Percentiles rank a stretch among this genome's conserved stretches.
phyloP scores from a whole-genome alignment of 148 eudicot genomes.

The Cornus florida region DNA sequence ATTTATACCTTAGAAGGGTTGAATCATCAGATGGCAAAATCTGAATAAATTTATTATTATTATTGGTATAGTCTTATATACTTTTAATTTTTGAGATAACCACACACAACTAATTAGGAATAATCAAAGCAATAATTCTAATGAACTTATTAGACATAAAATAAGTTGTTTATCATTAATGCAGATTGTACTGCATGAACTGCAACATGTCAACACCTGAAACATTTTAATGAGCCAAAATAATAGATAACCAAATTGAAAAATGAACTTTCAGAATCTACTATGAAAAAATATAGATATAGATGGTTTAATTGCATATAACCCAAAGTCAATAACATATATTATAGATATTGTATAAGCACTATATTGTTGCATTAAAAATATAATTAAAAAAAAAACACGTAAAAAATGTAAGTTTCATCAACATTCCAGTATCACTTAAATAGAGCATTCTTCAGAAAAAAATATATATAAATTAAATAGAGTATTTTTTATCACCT shows the following conservation, averaged over 20 bases:
- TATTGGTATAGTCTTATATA: neutral
- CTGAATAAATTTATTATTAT: neutral
- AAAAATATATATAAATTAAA: no score
- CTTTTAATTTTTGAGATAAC: neutral
- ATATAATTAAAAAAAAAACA: neutral
- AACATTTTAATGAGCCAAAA: neutral
- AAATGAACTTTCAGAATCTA: neutral
- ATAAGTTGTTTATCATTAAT: neutral
- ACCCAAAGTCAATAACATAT: neutral
- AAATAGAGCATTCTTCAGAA: no score
- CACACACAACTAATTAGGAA: neutral
- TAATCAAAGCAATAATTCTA: neutral
- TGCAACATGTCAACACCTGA: neutral
- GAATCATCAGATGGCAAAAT: no score
- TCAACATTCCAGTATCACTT: constrained; percentile 1
- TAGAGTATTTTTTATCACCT: neutral
- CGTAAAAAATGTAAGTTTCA: neutral
- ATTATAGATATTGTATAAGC: neutral
- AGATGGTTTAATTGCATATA: neutral
- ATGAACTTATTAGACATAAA: neutral
- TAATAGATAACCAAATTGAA: neutral
- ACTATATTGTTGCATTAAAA: neutral
- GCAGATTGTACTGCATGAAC: neutral
- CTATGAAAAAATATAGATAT: neutral
- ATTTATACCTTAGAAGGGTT: no score